Conservation (phyloP, 257 asterid species). For the Fraxinus anomala region DNA sequence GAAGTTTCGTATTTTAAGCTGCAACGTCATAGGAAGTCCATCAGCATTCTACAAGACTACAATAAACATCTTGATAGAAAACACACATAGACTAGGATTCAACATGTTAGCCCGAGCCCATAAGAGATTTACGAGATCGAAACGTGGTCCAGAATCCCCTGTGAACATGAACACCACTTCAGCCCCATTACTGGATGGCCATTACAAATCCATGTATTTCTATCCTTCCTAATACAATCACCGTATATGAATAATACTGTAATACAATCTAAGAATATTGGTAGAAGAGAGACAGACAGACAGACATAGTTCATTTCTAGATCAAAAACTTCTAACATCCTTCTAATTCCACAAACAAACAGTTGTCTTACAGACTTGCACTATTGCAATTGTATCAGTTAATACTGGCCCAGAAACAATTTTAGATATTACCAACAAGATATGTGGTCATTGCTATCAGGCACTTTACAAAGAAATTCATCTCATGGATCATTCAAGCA, state of each 20-base stretch:
- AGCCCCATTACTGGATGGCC: not conserved
- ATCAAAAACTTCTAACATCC: not conserved
- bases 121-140: not conserved
- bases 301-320: not conserved
- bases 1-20: not conserved
- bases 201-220: not conserved
- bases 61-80: not conserved
- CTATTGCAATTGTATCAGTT: not conserved
- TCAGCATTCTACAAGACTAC: not conserved
- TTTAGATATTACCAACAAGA: not conserved
- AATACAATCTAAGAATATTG: not conserved
- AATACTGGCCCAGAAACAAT: not conserved
- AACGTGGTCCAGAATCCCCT: not conserved
- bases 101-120: not conserved
- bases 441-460: not conserved
- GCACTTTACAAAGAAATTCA: not conserved
- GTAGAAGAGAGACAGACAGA: not conserved
- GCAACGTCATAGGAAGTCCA: not conserved
- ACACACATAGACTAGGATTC: not conserved
- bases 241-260: not conserved
- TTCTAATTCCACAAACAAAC: not conserved
- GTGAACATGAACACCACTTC: not conserved
- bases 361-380: not conserved
- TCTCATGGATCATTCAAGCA: slow-evolving; percentile 1
- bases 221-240: not conserved